Percentiles rank a stretch among this genome's conserved stretches.
Conservation (phyloP, 2,329 filamentous ascomycete genomes). For the Colletotrichum agaves region DNA sequence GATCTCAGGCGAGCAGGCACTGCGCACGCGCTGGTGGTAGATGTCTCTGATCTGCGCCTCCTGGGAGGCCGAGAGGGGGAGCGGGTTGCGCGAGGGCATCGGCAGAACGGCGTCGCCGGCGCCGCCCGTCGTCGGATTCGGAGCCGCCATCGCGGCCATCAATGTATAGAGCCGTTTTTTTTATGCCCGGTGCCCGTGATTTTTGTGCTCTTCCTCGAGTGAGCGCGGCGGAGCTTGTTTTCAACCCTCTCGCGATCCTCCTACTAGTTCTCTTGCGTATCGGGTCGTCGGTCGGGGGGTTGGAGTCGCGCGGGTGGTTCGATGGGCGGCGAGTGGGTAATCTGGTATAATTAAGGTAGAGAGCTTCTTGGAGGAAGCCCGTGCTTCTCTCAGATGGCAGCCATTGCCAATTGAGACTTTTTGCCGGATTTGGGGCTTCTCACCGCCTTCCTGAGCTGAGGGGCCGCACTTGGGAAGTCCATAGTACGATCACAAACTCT, state of each 20-base stretch:
- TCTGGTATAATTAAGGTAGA: too few relatives aligned
- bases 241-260: not conserved
- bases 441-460: slow-evolving; percentile 19
- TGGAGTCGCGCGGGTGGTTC: slow-evolving; percentile 27
- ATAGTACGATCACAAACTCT: too few relatives aligned
- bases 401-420: slow-evolving; percentile 36
- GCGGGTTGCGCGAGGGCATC: slow-evolving; percentile 77
- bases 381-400: slow-evolving; percentile 25
- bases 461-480: too few relatives aligned
- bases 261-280: not conserved
- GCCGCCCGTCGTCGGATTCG: slow-evolving; percentile 44
- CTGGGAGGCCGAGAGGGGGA: slow-evolving; percentile 84
- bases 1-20: slow-evolving; percentile 80
- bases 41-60: slow-evolving; percentile 84
- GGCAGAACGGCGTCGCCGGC: slow-evolving; percentile 42
- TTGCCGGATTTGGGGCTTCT: slow-evolving; percentile 1
- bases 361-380: slow-evolving; percentile 12
- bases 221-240: too few relatives aligned
- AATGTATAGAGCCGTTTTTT: not conserved
- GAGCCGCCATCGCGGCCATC: slow-evolving; percentile 55
- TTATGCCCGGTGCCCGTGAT: too few relatives aligned
- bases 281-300: not conserved
- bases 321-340: slow-evolving; percentile 21
- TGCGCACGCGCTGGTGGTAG: slow-evolving; percentile 82
- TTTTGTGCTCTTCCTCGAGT: too few relatives aligned